Conservation (phyloP, 768 basidiomycete genomes). For the Lactarius sp. region DNA sequence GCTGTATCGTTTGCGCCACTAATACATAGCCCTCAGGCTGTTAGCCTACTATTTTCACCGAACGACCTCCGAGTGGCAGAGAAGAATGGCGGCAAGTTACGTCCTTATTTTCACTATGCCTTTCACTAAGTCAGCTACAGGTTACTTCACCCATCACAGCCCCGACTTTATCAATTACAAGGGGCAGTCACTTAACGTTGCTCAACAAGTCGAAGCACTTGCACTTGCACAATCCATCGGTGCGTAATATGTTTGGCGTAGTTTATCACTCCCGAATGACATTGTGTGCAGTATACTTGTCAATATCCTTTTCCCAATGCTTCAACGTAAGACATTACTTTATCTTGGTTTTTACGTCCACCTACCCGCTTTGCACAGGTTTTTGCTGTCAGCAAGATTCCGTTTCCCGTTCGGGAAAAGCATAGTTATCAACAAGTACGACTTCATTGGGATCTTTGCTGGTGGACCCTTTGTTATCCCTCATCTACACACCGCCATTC, state of each 20-base stretch:
- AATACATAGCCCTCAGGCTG: conserved; percentile 35
- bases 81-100: conserved; percentile 23
- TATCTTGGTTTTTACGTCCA: not conserved
- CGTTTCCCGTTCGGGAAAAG: conserved; percentile 58
- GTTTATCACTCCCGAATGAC: conserved; percentile 3
- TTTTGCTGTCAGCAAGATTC: conserved; percentile 61
- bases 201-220: conserved; percentile 52
- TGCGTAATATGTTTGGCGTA: conserved; percentile 25
- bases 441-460: conserved; percentile 56
- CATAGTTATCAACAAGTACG: conserved; percentile 54
- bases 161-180: conserved; percentile 52
- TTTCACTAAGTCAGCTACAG: conserved; percentile 29
- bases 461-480: conserved; percentile 61
- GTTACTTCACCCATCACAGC: conserved; percentile 44
- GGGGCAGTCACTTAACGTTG: conserved; percentile 42
- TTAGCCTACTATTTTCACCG: conserved; percentile 59
- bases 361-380: conserved; percentile 35
- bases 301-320: conserved; percentile 62
- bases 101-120: not conserved
- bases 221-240: conserved; percentile 60
- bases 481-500: conserved; percentile 64
- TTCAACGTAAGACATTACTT: conserved; percentile 48
- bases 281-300: conserved; percentile 45
- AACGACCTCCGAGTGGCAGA: conserved; percentile 51
- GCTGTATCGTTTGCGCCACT: not conserved